Base-by-base conservation (phyloP, 2,329 filamentous ascomycete species). In the Hypoxylon sp. region DNA sequence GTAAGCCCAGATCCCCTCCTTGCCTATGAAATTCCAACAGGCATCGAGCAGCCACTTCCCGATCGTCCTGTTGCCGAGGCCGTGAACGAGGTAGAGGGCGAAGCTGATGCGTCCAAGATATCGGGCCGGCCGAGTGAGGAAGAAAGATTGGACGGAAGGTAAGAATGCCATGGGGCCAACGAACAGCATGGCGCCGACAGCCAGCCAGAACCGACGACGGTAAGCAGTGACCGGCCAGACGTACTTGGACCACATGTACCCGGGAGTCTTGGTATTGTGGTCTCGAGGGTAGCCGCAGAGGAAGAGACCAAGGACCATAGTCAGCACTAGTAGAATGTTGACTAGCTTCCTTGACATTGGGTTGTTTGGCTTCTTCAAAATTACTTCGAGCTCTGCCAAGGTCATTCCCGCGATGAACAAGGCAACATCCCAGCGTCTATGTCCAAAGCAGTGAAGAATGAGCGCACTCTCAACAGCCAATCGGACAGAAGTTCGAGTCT, bases 71-170 rank as follows among this genome's bases (percentile, higher is more conserved):
- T 67, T 67, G 12, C 64, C 65, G 11, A 67, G 74, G 0, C 81
- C 81, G 59, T 84, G 81, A n/a, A 79, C 75, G 5, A 85, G 71
- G 58, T 85, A 84, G 2, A 85, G 71, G 2, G 81, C 77, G 55
- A 79, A 85, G 47, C 78, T 82, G 53, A 84, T 78, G 17, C 75
- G 74, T 8, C 78, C 82, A 13, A 81, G 75, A 62, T 84, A 85
- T 57, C 81, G 80, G 8, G 78, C 75, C 8, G 51, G 64, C n/a
- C 67, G 63, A 17, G 63, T 64, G 15, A 65, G 52, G 34, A 66
- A 63, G 31, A 64, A 12, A 5, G 51, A 48, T 41, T 66, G 66
- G 5, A 64, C 38, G 6, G 49, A 57, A 1, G 66, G 63, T 27
- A 69, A 37, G 35, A 66, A 59, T 2, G 52, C 58, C 58, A 64